A percentile compares a stretch with the other conserved stretches of the same genome.
Conservation (phyloP, 2,329 filamentous ascomycete species). For the Diaporthe batatas region DNA sequence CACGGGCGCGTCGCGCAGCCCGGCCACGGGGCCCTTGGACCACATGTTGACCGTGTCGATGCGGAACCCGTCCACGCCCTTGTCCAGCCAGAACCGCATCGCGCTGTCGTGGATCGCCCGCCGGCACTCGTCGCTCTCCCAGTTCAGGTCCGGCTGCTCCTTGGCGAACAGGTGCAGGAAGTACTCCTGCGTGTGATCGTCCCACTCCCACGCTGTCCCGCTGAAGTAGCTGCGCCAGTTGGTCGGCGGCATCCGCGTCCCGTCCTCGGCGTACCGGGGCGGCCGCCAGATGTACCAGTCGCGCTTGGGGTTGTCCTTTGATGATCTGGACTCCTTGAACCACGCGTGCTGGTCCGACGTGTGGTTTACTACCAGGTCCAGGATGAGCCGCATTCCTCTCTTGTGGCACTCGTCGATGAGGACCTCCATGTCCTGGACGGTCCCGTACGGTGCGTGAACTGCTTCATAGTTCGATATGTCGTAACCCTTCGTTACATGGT, state of each 20-base stretch:
- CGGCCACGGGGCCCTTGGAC: conserved; percentile 64
- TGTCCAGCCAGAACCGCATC: conserved; percentile 84
- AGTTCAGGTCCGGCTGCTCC: conserved; percentile 88
- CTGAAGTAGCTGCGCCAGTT: conserved; percentile 79
- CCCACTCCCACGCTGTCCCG: conserved; percentile 77
- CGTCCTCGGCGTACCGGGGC: conserved; percentile 61
- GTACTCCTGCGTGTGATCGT: conserved; percentile 79
- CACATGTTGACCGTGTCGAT: conserved; percentile 82
- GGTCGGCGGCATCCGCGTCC: conserved; percentile 77
- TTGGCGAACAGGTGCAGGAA: conserved; percentile 82
- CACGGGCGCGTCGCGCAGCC: conserved; percentile 70
- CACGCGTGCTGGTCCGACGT: conserved; percentile 79
- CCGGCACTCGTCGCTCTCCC: conserved; percentile 78
- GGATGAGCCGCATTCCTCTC: conserved; percentile 77
- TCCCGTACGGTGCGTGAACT: conserved; percentile 74
- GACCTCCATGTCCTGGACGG: conserved; percentile 72
- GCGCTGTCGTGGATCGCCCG: conserved; percentile 78
- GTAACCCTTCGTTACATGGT: conserved; percentile 67
- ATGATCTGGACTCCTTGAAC: conserved; percentile 76
- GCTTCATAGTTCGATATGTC: conserved; percentile 75
- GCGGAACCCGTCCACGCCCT: conserved; percentile 80
- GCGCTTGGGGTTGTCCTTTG: conserved; percentile 72
- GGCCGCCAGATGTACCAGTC: conserved; percentile 75
- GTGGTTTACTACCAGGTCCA: conserved; percentile 85
- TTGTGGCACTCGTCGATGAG: conserved; percentile 71